Evolutionary conservation across 805 yeast species (phyloP).

Genomic region (Blastobotrys chiropterorum): DNA sequence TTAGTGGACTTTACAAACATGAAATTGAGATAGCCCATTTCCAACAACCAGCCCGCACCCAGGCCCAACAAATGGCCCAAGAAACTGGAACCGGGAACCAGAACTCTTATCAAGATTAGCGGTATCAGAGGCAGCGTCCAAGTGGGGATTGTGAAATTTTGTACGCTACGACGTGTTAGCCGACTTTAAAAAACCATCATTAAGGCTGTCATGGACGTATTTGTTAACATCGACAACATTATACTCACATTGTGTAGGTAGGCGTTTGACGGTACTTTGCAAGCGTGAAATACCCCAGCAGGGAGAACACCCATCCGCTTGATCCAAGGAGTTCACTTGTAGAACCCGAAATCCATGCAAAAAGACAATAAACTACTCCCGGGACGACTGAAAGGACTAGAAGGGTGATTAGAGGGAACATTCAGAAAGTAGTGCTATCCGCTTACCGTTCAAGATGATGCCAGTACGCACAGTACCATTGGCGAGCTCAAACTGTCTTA

Average conservation of each 20-base stretch:
- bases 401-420: neutral
- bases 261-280: conserved; percentile 30
- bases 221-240: too few relatives aligned
- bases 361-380: conserved; percentile 52
- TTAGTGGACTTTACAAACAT: conserved; percentile 54
- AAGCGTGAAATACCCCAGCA: conserved; percentile 56
- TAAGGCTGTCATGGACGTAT: too few relatives aligned
- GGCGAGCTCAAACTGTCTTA: conserved; percentile 57
- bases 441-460: conserved; percentile 52
- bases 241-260: neutral
- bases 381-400: conserved; percentile 56
- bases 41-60: conserved; percentile 50
- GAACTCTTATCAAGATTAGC: conserved; percentile 42
- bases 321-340: conserved; percentile 55
- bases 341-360: conserved; percentile 41
- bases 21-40: conserved; percentile 50
- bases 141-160: conserved; percentile 47
- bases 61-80: conserved; percentile 70
- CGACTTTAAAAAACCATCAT: too few relatives aligned
- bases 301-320: conserved; percentile 68
- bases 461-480: conserved; percentile 89
- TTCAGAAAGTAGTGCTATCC: neutral
- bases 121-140: conserved; percentile 49
- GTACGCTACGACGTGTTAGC: conserved; percentile 5
- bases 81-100: conserved; percentile 63